These are phyloP conservation scores for Tolypocladium amazonense DNA, from an alignment of 2,329 filamentous ascomycete species.

Conservation along the genomic window DNA sequence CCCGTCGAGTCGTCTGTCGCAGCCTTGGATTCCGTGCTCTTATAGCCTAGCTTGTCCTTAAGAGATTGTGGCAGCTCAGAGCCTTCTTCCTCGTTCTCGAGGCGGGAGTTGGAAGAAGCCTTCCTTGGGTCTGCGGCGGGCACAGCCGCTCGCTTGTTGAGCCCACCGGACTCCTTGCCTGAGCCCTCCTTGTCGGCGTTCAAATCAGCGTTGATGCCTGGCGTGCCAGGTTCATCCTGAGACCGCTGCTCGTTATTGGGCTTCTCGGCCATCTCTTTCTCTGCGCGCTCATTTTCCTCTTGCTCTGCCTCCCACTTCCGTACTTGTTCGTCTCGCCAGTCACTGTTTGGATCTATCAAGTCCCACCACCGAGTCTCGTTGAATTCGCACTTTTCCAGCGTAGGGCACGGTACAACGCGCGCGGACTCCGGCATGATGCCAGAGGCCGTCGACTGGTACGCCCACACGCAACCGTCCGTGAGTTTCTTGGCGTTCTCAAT, in stretches of 20 bases:
- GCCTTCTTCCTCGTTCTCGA: conserved; percentile 11
- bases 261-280: conserved; percentile 5
- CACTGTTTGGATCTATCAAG: conserved; percentile 33
- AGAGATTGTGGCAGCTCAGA: conserved; percentile 21
- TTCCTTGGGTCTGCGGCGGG: conserved; percentile 5
- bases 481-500: conserved; percentile 53
- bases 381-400: conserved; percentile 38
- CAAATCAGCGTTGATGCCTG: background rate
- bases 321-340: conserved; percentile 31
- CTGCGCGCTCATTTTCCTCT: conserved; percentile 17
- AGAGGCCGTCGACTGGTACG: conserved; percentile 47
- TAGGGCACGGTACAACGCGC: conserved; percentile 34
- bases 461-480: conserved; percentile 61
- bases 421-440: conserved; percentile 56
- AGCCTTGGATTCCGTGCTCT: conserved; percentile 5
- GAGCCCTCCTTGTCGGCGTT: no score
- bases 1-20: background rate
- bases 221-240: background rate
- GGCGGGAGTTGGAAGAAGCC: conserved; percentile 6
- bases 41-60: conserved; percentile 17
- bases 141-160: conserved; percentile 9
- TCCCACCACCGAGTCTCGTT: conserved; percentile 37
- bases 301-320: conserved; percentile 33
- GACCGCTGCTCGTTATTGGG: background rate
- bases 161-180: background rate